phyloP scores from a whole-genome alignment of 352 stramenopile genomes.

The Phytopythium vexans region DNA sequence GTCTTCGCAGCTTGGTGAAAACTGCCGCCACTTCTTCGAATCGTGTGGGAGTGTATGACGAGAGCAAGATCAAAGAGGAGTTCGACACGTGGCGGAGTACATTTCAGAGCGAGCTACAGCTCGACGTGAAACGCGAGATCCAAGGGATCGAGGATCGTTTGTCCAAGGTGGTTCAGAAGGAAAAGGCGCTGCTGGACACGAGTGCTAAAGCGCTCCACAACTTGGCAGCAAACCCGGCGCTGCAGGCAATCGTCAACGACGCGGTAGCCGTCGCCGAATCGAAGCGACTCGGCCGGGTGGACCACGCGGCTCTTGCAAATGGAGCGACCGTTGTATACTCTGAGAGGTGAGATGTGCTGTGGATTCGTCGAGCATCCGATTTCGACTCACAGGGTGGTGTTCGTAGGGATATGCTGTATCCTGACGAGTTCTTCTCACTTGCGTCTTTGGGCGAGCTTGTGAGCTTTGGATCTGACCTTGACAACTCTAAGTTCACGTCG shows the following conservation, averaged over 20 bases:
- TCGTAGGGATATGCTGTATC: constrained; percentile 53
- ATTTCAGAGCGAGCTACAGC: constrained; percentile 36
- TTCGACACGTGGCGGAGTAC: constrained; percentile 27
- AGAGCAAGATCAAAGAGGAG: constrained; percentile 22
- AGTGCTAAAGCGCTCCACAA: constrained; percentile 47
- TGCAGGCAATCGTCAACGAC: constrained; percentile 52
- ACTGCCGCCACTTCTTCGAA: constrained; percentile 5
- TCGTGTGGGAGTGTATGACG: neutral
- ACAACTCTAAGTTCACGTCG: constrained; percentile 53
- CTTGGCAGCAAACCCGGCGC: constrained; percentile 48
- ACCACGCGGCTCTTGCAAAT: constrained; percentile 68
- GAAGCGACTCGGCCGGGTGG: constrained; percentile 52
- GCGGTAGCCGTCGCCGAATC: constrained; percentile 27
- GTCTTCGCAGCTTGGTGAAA: constrained; percentile 20
- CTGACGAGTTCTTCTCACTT: constrained; percentile 25
- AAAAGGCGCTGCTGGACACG: constrained; percentile 53
- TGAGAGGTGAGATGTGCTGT: constrained; percentile 29
- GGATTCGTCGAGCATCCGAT: neutral
- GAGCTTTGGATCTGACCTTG: constrained; percentile 12
- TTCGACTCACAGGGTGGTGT: constrained; percentile 2
- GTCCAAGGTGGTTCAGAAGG: constrained; percentile 48
- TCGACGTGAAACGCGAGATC: constrained; percentile 46
- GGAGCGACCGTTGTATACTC: constrained; percentile 57
- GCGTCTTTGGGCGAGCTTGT: constrained; percentile 27
- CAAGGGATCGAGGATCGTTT: constrained; percentile 57